Conservation (phyloP, 2,329 filamentous ascomycete species). For the Phaeosphaeria sp. region DNA sequence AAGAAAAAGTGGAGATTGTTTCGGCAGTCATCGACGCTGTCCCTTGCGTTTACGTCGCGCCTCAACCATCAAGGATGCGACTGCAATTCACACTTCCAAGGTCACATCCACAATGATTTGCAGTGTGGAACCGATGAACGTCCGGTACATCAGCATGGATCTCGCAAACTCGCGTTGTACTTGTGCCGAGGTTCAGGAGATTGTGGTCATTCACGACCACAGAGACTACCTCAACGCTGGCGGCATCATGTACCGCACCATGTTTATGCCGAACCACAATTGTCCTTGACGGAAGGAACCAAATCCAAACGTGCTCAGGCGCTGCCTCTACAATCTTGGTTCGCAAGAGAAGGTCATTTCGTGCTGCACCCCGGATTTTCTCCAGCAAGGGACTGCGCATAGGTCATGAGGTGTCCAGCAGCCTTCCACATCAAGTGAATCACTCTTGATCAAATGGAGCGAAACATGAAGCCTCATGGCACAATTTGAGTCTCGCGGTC, state of each 20-base stretch:
- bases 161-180: not conserved
- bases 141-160: not conserved
- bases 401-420: not conserved
- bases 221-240: not conserved
- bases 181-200: not conserved
- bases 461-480: not conserved
- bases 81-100: not conserved
- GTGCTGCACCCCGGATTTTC: not conserved
- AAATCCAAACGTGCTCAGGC: not conserved
- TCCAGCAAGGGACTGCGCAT: not conserved
- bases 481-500: not conserved
- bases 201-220: not conserved
- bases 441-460: not conserved
- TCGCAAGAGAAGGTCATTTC: not conserved
- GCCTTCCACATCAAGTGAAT: not conserved
- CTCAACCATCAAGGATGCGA: not conserved
- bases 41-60: slow-evolving; percentile 4
- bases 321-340: not conserved
- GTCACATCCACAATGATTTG: not conserved
- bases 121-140: not conserved
- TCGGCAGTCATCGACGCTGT: slow-evolving; percentile 15
- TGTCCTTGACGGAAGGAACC: not conserved
- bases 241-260: not conserved
- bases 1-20: slow-evolving; percentile 10
- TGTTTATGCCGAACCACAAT: not conserved